phyloP scores from a whole-genome alignment of 768 basidiomycete genomes.

The Trametes maxima region DNA sequence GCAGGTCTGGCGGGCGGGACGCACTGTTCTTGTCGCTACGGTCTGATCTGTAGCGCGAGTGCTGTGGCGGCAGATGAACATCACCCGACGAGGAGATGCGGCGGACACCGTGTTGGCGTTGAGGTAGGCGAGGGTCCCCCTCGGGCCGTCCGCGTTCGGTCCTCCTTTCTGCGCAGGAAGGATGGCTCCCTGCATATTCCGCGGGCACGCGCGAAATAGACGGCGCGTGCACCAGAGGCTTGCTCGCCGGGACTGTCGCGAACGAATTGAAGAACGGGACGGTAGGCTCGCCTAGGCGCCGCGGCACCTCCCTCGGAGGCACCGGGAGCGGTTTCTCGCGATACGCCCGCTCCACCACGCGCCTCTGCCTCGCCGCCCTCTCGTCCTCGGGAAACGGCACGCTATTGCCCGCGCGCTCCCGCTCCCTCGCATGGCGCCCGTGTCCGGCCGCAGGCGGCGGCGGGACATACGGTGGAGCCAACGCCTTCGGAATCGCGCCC shows the following conservation, averaged over 20 bases:
- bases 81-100: conserved; percentile 15
- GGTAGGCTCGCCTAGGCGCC: not conserved
- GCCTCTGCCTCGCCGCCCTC: not conserved
- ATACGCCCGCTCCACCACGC: not conserved
- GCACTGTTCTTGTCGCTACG: not conserved
- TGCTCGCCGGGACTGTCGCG: not conserved
- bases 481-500: conserved; percentile 10
- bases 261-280: conserved; percentile 6
- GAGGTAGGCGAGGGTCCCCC: not conserved
- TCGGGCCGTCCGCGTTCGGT: not conserved
- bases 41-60: conserved; percentile 1
- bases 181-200: too few species aligned
- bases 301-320: conserved; percentile 2
- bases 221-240: not conserved
- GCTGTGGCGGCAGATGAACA: not conserved
- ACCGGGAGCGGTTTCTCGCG: conserved; percentile 13
- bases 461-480: not conserved
- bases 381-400: not conserved
- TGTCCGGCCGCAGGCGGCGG: conserved; percentile 4
- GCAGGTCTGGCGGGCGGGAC: not conserved
- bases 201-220: not conserved
- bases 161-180: not conserved
- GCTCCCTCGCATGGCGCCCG: not conserved
- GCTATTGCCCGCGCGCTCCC: not conserved
- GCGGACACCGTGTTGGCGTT: not conserved